Evolutionary conservation across 495 filamentous ascomycete species (phyloP), one percentile per base, ranked within the genome.

Genomic region (Xylaria scruposa): DNA sequence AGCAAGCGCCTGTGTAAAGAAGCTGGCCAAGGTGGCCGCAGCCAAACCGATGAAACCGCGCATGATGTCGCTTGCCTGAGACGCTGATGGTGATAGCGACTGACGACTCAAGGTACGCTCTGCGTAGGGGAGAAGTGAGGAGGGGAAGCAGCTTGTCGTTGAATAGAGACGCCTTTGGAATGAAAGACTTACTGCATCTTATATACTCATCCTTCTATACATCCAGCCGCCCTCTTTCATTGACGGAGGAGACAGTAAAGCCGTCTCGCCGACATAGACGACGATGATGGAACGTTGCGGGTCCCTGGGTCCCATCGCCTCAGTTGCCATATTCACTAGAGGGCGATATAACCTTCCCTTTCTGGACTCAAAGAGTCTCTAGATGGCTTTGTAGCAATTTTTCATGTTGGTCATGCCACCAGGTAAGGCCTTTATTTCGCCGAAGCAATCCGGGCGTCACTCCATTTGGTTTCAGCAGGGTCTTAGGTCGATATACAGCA

Each of bases 1-100:
- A n/a, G 78, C 78, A 24, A 75, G 24, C 7, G 77, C 65, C 40
- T 72, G 64, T 15, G 70, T 49, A 29, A 77, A 36, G 68, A 80
- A 70, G 21, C 70, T 66, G 40, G 75, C 72, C 72, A 77, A 64
- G 40, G 72, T 59, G 67, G 77, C 78, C 66, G 77, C 73, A 61
- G 77, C 78, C 19, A 80, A 63, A 70, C 76, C 74, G 68, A 80
- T 67, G 49, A 78, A 67, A 63, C 61, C 71, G 67, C 72, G 73
- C 76, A 80, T 80, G 36, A 29, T 70, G 44, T 10, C 24, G 46
- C 10, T 40, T 70, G 58, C 40, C n/a, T 24, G 13, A 40, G 26
- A 33, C 26, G 21, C 24, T 36, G 49, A 19, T 51, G 53, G 31
- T 66, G 17, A 64, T 29, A n/a, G 42, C 58, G 26, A 64, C 29